A percentile compares a stretch with the other conserved stretches of the same genome.
These are phyloP conservation scores for Sclerotinia borealis DNA, from an alignment of 2,329 filamentous ascomycete species.

Conservation along the genomic window DNA sequence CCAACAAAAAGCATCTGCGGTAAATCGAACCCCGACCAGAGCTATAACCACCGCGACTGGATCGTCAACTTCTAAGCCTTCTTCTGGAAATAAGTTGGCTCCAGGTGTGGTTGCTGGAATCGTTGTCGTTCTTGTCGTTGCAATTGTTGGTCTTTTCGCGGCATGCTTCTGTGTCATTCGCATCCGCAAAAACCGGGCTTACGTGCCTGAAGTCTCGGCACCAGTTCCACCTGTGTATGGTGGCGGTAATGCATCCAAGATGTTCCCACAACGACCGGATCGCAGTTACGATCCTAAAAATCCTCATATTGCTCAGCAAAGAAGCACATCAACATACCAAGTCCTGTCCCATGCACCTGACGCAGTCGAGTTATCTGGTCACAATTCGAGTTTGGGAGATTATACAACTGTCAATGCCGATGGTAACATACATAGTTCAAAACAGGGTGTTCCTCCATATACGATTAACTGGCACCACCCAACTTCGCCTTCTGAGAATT, in stretches of 20 bases:
- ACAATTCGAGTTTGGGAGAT: neutral
- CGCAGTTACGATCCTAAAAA: slow-evolving; percentile 13
- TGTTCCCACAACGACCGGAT: slow-evolving; percentile 13
- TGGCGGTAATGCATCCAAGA: neutral
- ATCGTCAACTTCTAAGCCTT: slow-evolving; percentile 25
- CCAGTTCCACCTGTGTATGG: slow-evolving; percentile 1
- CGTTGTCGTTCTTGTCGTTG: slow-evolving; percentile 32
- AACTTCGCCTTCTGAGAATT: neutral
- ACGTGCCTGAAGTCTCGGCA: slow-evolving; percentile 3
- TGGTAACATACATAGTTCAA: neutral
- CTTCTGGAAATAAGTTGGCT: slow-evolving; percentile 24
- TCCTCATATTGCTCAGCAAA: slow-evolving; percentile 6
- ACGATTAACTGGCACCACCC: slow-evolving; percentile 2
- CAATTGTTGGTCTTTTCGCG: neutral
- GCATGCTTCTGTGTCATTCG: slow-evolving; percentile 33
- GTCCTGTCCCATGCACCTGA: neutral
- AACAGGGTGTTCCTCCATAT: neutral
- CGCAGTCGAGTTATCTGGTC: slow-evolving; percentile 3
- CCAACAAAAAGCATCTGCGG: slow-evolving; percentile 41
- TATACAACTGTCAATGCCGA: neutral
- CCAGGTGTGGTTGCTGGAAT: slow-evolving; percentile 41
- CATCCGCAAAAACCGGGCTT: slow-evolving; percentile 10
- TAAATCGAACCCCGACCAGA: slow-evolving; percentile 46
- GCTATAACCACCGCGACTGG: slow-evolving; percentile 14
- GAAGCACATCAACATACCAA: neutral